A percentile compares a stretch with the other conserved stretches of the same genome.
Conservation (phyloP, 371 early-diverging fungal genomes). For the Funneliformis caledonium region DNA sequence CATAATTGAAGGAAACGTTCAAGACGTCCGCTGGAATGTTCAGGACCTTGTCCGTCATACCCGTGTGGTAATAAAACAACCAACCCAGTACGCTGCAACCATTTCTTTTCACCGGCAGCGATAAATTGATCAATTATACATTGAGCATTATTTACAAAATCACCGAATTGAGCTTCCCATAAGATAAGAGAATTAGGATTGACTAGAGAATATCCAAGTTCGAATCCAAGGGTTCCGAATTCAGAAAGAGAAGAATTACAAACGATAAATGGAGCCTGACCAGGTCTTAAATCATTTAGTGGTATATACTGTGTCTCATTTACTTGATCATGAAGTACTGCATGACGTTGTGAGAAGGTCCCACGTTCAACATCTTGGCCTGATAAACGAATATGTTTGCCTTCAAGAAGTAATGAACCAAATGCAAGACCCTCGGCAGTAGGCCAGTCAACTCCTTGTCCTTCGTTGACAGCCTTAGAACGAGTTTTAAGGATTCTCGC, state of each 20-base stretch:
- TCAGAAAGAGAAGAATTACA: constrained; percentile 96
- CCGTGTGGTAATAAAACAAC: constrained; percentile 95
- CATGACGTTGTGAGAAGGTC: constrained; percentile 98
- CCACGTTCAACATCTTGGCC: constrained; percentile 99
- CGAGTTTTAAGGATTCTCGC: constrained; percentile 84
- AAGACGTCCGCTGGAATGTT: constrained; percentile 92
- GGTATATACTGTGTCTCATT: constrained; percentile 74
- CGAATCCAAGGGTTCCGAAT: constrained; percentile 95
- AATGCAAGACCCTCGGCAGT: constrained; percentile 96
- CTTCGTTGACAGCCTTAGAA: constrained; percentile 76
- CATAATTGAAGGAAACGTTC: constrained; percentile 95
- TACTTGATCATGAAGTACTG: constrained; percentile 92
- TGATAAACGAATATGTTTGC: constrained; percentile 88
- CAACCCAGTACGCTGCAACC: constrained; percentile 90
- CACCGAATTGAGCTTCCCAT: constrained; percentile 99
- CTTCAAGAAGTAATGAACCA: constrained; percentile 88
- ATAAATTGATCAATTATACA: constrained; percentile 97
- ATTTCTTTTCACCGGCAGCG: constrained; percentile 95
- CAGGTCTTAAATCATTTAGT: constrained; percentile 80
- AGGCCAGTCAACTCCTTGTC: constrained; percentile 85
- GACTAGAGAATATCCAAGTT: constrained; percentile 93
- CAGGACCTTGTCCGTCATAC: constrained; percentile 98
- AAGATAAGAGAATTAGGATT: constrained; percentile 91
- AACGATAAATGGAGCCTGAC: constrained; percentile 83
- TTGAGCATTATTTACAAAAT: constrained; percentile 97